These are phyloP conservation scores for Coniochaeta hoffmannii DNA, from an alignment of 2,329 filamentous ascomycete genomes.

Conservation along the genomic window DNA sequence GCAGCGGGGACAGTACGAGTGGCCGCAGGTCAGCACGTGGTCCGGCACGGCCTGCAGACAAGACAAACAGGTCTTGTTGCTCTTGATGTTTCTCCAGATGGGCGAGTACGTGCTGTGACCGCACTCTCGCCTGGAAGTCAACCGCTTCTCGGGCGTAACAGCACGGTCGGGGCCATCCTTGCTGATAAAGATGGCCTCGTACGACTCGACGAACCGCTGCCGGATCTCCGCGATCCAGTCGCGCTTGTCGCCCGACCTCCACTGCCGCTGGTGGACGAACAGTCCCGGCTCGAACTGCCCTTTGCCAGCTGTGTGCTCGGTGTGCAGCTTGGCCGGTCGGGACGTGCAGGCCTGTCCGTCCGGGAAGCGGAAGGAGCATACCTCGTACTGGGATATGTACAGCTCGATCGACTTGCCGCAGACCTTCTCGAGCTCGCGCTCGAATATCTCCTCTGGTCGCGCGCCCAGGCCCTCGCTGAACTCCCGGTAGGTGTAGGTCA, in stretches of 20 bases:
- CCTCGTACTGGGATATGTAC: neutral
- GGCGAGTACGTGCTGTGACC: neutral
- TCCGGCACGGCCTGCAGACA: neutral
- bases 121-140: neutral
- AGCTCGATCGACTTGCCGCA: neutral
- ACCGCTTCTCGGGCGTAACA: neutral
- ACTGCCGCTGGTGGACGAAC: neutral
- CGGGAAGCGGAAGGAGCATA: neutral
- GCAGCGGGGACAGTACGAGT: neutral
- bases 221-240: neutral
- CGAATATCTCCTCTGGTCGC: neutral
- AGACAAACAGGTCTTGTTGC: neutral
- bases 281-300: neutral
- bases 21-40: neutral
- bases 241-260: neutral
- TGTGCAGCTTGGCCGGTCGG: neutral
- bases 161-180: neutral
- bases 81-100: slow-evolving; percentile 2
- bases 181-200: neutral
- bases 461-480: neutral
- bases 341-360: neutral
- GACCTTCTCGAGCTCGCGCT: neutral
- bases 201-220: neutral
- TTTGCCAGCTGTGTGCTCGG: neutral
- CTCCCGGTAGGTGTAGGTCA: neutral